Conservation (phyloP, 176 grass and related monocot genomes). For the Avena insularis region DNA sequence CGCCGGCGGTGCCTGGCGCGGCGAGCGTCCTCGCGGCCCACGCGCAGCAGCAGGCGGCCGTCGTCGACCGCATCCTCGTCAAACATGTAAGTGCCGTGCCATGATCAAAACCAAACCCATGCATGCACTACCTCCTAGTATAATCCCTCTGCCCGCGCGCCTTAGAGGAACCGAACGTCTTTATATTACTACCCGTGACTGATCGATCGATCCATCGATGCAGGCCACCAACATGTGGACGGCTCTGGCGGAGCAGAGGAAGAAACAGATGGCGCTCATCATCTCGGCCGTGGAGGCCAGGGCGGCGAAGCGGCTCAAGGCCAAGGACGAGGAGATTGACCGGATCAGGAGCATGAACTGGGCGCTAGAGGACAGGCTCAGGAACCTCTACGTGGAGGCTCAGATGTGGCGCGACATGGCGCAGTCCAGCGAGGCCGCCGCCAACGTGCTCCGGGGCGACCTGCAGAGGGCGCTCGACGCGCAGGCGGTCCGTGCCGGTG, state of each 20-base stretch:
- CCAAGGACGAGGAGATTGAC: slow-evolving; percentile 66
- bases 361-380: slow-evolving; percentile 61
- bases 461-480: slow-evolving; percentile 59
- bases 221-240: slow-evolving; percentile 62
- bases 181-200: background rate
- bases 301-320: slow-evolving; percentile 57
- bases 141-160: background rate
- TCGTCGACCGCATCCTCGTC: slow-evolving; percentile 62
- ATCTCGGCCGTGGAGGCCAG: slow-evolving; percentile 42
- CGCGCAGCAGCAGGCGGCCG: slow-evolving; percentile 56
- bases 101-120: background rate
- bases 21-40: slow-evolving; percentile 30
- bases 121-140: background rate
- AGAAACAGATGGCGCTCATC: slow-evolving; percentile 43
- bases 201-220: background rate
- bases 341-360: slow-evolving; percentile 56
- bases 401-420: slow-evolving; percentile 76
- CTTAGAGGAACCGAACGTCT: background rate
- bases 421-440: slow-evolving; percentile 60
- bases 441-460: slow-evolving; percentile 54
- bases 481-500: slow-evolving; percentile 7
- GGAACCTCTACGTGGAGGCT: slow-evolving; percentile 56
- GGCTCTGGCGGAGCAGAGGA: slow-evolving; percentile 55
- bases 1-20: background rate
- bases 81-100: slow-evolving; percentile 57